A percentile compares a stretch with the other conserved stretches of the same genome.
phyloP scores from a whole-genome alignment of 306 rosid species.

The Leucaena leucocephala region DNA sequence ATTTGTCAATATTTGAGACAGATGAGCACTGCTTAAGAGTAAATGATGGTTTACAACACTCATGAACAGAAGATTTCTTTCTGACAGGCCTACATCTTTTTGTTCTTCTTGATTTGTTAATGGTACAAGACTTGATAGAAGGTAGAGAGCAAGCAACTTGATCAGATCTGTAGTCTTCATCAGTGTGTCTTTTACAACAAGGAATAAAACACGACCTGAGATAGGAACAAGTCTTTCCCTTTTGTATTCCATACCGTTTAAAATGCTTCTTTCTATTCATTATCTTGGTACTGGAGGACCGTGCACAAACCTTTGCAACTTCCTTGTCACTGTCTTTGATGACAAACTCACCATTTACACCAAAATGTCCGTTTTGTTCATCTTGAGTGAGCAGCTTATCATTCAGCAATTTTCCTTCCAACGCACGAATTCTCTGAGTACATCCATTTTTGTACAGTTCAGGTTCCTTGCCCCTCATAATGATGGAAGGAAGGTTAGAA shows the following conservation, averaged over 20 bases:
- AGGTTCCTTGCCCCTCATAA: constrained; percentile 53
- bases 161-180: constrained; percentile 27
- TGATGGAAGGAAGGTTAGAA: constrained; percentile 57
- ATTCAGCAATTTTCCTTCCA: constrained; percentile 56
- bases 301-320: constrained; percentile 33
- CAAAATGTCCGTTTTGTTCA: constrained; percentile 35
- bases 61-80: constrained; percentile 25
- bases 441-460: constrained; percentile 64
- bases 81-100: constrained; percentile 27
- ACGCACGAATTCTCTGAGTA: constrained; percentile 69
- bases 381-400: constrained; percentile 42
- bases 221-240: constrained; percentile 37
- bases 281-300: constrained; percentile 25
- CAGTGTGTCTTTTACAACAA: constrained; percentile 28
- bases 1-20: constrained; percentile 34
- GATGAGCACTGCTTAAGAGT: constrained; percentile 55
- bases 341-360: constrained; percentile 38
- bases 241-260: constrained; percentile 42
- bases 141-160: constrained; percentile 38
- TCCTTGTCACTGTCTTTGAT: constrained; percentile 35
- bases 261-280: constrained; percentile 38
- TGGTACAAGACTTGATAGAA: constrained; percentile 33
- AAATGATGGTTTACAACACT: constrained; percentile 39
- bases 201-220: constrained; percentile 40
- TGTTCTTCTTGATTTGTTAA: constrained; percentile 32